Evolutionary conservation across 1,284 basidiomycete genomes (phyloP), one percentile per base, ranked within the genome.

Genomic region (Testicularia cyperi): DNA sequence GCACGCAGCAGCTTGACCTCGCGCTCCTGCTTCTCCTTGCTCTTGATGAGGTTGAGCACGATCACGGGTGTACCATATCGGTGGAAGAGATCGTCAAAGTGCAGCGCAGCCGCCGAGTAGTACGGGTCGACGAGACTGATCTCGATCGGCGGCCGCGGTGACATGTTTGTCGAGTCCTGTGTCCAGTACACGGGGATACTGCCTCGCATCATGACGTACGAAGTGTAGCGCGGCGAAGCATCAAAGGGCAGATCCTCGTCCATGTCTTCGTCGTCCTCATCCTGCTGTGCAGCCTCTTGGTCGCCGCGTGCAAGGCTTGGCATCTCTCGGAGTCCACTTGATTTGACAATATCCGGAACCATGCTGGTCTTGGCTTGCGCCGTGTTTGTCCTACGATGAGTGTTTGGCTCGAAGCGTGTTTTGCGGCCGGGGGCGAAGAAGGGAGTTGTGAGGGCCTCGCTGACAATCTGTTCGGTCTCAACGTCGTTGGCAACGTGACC

Each of bases 401-500:
- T 30, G 7, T 46, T 39, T 2, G 52, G 44, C 18, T 52, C 39
- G 33, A 47, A 44, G 3, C 30, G 14, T 5, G 12, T 44, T 27
- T 46, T 47, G 14, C 44, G 46, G 1, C 49, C 57, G 2, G 72
- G 72, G 9, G 70, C 65, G 26, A 64, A 76, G 46, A 76, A 74
- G 5, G 74, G 58, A 2, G 65, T 98, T 0, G 91, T 94, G 6
- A 92, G 78, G 0, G 90, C 88, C 73, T 98, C 94, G 3, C 88
- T 90, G 1, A 98, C 92, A 40, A 98, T 95, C 73, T 99, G 95
- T 72, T 99, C 95, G 0, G 92, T 97, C 78, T 99, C 95, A 2
- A 99, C 95, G 78, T 98, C 95, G 70, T 99, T 99, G 1, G 94
- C 95, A 2, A 98, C 95, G 72, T 96, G 90, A 2, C 95, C 95